These are phyloP conservation scores for Podospora anserina DNA, from an alignment of 495 filamentous ascomycete genomes.

Conservation along the genomic window DNA sequence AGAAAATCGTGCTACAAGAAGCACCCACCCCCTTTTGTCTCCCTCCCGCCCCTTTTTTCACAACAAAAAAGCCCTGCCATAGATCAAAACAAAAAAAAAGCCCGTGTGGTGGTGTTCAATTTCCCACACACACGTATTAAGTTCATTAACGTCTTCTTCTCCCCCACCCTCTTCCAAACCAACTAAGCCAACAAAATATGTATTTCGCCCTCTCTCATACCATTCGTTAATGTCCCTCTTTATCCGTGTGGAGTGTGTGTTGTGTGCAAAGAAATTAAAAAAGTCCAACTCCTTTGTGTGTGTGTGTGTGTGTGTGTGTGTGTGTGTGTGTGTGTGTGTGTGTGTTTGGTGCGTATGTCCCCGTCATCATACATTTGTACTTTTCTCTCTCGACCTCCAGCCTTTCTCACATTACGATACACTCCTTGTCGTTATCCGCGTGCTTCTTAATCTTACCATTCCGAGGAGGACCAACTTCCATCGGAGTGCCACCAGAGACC, in stretches of 20 bases:
- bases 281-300: background rate
- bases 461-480: constrained; percentile 48
- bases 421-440: constrained; percentile 54
- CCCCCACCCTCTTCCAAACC: background rate
- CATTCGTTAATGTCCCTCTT: background rate
- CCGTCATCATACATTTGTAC: background rate
- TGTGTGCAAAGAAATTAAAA: background rate
- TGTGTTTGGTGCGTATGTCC: background rate
- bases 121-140: background rate
- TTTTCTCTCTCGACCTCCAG: background rate
- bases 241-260: background rate
- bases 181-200: background rate
- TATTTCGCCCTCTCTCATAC: background rate
- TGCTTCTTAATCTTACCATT: constrained; percentile 51
- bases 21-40: background rate
- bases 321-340: background rate
- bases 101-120: background rate
- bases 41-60: background rate
- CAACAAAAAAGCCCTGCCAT: background rate
- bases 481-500: constrained; percentile 65
- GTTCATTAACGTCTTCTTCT: background rate
- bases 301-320: background rate
- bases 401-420: constrained; percentile 54
- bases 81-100: background rate
- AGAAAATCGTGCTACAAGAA: background rate